Percentiles rank a stretch among this genome's conserved stretches.
These are phyloP conservation scores for Sungouiozyma ichnusensis DNA, from an alignment of 805 yeast genomes.

Conservation along the genomic window DNA sequence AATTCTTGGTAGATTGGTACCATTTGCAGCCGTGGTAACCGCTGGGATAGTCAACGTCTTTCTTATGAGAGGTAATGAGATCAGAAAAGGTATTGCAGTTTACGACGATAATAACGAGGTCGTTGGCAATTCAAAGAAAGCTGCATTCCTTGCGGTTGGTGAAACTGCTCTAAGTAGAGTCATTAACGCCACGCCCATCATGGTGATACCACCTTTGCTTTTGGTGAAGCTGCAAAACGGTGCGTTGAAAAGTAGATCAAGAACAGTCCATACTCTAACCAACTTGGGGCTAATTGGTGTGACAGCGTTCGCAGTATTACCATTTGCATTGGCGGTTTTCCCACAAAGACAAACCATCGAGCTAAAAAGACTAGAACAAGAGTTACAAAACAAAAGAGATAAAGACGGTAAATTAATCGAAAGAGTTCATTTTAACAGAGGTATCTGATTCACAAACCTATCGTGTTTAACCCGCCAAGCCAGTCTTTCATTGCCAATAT, in stretches of 20 bases:
- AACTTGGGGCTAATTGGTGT: conserved; percentile 78
- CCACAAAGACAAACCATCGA: conserved; percentile 72
- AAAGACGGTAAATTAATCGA: conserved; percentile 46
- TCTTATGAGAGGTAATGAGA: conserved; percentile 92
- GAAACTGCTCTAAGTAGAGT: conserved; percentile 95
- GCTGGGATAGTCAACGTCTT: conserved; percentile 97
- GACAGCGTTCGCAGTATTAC: conserved; percentile 80
- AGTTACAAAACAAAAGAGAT: conserved; percentile 52
- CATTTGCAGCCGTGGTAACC: conserved; percentile 96
- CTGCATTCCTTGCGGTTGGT: conserved; percentile 89
- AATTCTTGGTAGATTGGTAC: conserved; percentile 78
- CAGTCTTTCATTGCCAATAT: no score
- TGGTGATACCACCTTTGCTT: conserved; percentile 90
- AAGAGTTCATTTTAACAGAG: conserved; percentile 81
- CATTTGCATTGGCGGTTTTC: conserved; percentile 91
- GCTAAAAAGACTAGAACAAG: conserved; percentile 51
- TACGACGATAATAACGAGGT: conserved; percentile 55
- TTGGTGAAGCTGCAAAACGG: conserved; percentile 69
- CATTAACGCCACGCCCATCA: conserved; percentile 91
- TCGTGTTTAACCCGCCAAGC: conserved; percentile 6
- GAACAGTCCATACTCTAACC: conserved; percentile 53
- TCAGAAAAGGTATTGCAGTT: conserved; percentile 72
- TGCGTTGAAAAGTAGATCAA: conserved; percentile 55
- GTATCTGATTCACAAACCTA: no score
- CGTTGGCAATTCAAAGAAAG: conserved; percentile 67